Evolutionary conservation across 495 filamentous ascomycete species (phyloP), one percentile per base, ranked within the genome.

Genomic region (Chlorociboria aeruginascens): DNA sequence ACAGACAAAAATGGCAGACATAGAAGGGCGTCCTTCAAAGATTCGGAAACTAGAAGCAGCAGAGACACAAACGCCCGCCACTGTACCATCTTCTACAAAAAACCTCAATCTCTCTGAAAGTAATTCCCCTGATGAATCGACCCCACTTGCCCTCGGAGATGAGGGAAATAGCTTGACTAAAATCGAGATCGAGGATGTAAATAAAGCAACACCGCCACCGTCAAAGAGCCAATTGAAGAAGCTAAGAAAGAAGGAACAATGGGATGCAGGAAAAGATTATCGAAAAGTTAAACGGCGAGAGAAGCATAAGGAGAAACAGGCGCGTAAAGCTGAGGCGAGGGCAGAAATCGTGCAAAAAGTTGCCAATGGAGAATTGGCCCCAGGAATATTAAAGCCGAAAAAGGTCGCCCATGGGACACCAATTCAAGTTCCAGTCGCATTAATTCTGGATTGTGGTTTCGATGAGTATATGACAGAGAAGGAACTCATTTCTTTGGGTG

Each of bases 381-480:
- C 39, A 62, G 68, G 34, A 3, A 16, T 38, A 7, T 7, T 17
- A 44, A 54, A 4, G 45, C 46, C 39, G 50, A 33, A 51, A 60
- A 56, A 48, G 57, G 58, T 44, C 52, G 60, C 20, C 11, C 52
- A 52, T 20, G 25, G 54, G 32, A 61, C 59, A 45, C 66, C 69
- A 25, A 63, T 67, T 36, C 67, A 74, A 51, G 66, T 89, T 7
- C 89, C 90, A 2, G 63, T 97, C 7, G 74, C 86, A 0, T 58
- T 97, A 53, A 66, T 99, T 33, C 64, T 99, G 53, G 92, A 99
- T 62, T 97, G 93, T 62, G 79, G 84, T 51, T 99, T 90, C 53
- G 87, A 99, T 53, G 74, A 84, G 9, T 69, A 90, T 56, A 99
- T 99, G 92, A 69, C 66, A 28, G 78, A 84, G 0, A 78, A 82